Base-by-base conservation (phyloP, 345 rosid species). In the Citrus mangshanensis region DNA sequence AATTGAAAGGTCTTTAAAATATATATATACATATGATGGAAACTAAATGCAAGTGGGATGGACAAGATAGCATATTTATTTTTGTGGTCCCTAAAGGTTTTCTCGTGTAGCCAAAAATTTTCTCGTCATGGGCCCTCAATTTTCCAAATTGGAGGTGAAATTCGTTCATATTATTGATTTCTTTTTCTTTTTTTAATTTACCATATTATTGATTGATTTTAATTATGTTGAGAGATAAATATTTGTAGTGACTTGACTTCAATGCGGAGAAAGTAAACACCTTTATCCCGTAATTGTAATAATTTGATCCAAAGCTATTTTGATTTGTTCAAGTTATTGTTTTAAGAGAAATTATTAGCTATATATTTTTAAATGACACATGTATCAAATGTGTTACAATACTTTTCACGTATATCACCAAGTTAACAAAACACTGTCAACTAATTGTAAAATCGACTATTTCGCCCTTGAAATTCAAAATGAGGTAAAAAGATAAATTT, bases 301-400 rank as follows among this genome's bases (percentile, higher is more conserved):
- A 16, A 18, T 19, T 19, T 18, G 8, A 18, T 54, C 2, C 22
- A 0, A 1, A 18, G 56, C 22, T 54, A 19, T 7, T 54, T 54
- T 18, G 8, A 54, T 54, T 54, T 51, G 56, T 16, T 51, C 7
- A 51, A 18, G 7, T 18, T 4, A 16, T 51, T 10, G 3, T 12
- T 42, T 42, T 3, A 12, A 42, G 0, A 1, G 0, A 42, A 32
- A 32, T 4, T 32, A 32, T 32, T 32, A 32, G 34, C 0, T 0
- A 32, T 32, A 32, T 32, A 32, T 4, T 4, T 0, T 32, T 32
- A 32, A 32, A 32, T 32, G 5, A 32, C 5, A 32, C 0, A 0
- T 0, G 5, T 32, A 32, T 32, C 5, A 32, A 32, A 32, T 0
- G 0, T 32, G 5, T 0, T 32, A 32, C 0, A 32, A 32, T 0